Conservation (phyloP, 2,329 filamentous ascomycete genomes). For the Metarhizium sp. region DNA sequence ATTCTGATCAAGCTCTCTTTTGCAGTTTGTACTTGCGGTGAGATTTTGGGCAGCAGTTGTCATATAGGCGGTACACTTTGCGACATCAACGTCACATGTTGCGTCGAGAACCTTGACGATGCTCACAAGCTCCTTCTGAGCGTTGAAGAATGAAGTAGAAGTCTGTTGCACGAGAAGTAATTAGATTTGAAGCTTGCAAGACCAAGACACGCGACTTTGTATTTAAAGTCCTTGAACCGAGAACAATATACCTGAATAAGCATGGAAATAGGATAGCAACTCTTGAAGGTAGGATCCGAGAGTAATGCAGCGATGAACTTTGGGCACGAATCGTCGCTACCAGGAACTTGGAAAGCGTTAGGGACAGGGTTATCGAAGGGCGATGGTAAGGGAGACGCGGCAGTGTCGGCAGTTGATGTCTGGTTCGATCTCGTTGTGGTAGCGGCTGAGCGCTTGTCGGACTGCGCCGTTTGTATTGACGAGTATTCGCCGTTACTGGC, state of each 20-base stretch:
- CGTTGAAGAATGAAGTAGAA: slow-evolving; percentile 76
- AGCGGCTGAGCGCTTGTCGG: not conserved
- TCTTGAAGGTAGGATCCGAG: slow-evolving; percentile 53
- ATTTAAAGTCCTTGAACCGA: no score
- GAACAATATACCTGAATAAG: slow-evolving; percentile 58
- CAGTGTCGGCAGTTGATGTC: not conserved
- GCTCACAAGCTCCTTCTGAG: slow-evolving; percentile 57
- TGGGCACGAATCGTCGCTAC: slow-evolving; percentile 46
- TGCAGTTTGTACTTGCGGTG: slow-evolving; percentile 54
- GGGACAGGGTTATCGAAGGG: slow-evolving; percentile 59
- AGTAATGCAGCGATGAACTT: slow-evolving; percentile 62
- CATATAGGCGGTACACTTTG: slow-evolving; percentile 58
- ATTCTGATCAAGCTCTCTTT: slow-evolving; percentile 54
- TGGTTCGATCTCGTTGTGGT: not conserved
- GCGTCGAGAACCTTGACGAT: slow-evolving; percentile 73
- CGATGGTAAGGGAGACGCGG: slow-evolving; percentile 38
- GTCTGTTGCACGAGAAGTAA: slow-evolving; percentile 40
- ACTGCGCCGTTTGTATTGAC: not conserved
- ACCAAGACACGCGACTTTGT: not conserved
- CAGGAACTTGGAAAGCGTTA: slow-evolving; percentile 48
- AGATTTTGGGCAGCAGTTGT: slow-evolving; percentile 55
- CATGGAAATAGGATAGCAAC: slow-evolving; percentile 77
- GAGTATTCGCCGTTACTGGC: not conserved
- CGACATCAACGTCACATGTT: slow-evolving; percentile 60
- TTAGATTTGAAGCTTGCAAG: not conserved